Evolutionary conservation across 306 rosid genomes (phyloP), one percentile per base, ranked within the genome.

Genomic region (Rosa rugosa): DNA sequence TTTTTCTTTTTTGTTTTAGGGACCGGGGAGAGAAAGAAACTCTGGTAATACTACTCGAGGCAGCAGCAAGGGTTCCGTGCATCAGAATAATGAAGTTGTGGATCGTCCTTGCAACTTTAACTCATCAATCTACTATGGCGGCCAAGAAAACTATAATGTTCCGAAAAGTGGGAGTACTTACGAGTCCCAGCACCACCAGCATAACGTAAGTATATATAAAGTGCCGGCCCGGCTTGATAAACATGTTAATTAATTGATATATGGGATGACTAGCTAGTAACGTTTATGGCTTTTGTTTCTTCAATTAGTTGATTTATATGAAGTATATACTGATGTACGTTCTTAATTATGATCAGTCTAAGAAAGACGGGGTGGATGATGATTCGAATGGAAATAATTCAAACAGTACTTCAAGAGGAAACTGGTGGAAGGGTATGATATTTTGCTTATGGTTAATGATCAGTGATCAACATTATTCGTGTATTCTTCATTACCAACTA

Each of bases 361-460:
- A 89, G 84, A 92, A 90, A 78, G 96, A 92, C 66, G 86, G 75
- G 56, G 77, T 79, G 7, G 86, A 87, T 60, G 92, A 92, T 38
- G 92, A 90, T 65, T 69, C 83, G 63, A 85, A 81, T 78, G 95
- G 84, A 54, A 84, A 73, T 59, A 86, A 86, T 76, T 80, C 94
- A 27, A 85, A 85, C 81, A 57, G 82, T 12, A 89, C 89, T 72
- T 89, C 96, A 57, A 84, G 98, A 42, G 98, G 97, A 78, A 92
- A 94, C 81, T 94, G 98, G 98, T 94, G 98, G 98, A 81, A 94
- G 87, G 98, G 98, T 94, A 88, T 40, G 83, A 49, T 54, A 17
- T 5, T 18, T 27, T 25, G 1, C 17, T 60, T 8, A 31, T 65
- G 22, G 5, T 36, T 36, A 34, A 25, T 13, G 36, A 41, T 42